These are phyloP conservation scores for Heliamphora pulchella DNA, from an alignment of 179 eudicot genomes.

Conservation along the genomic window DNA sequence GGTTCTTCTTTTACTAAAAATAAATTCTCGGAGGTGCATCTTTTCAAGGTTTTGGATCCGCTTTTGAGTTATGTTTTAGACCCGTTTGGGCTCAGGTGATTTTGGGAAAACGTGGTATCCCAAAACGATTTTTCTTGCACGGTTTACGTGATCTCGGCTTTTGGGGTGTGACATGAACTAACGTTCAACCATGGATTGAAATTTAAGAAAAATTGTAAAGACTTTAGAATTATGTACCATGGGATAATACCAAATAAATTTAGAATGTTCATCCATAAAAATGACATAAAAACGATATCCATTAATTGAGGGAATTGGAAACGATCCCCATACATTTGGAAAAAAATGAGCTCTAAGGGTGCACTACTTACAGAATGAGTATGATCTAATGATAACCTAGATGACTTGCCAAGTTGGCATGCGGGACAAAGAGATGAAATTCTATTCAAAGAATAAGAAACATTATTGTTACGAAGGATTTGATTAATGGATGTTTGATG, in stretches of 20 bases:
- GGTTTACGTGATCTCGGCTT: too few species aligned
- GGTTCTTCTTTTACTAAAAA: too few species aligned
- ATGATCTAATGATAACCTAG: background rate
- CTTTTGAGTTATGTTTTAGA: too few species aligned
- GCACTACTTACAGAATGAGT: background rate
- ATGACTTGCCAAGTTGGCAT: background rate
- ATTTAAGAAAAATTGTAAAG: background rate
- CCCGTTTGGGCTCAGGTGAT: too few species aligned
- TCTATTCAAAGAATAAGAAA: too few species aligned
- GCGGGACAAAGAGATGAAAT: background rate
- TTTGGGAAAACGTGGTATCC: too few species aligned
- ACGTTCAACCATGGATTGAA: background rate
- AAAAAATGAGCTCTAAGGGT: background rate
- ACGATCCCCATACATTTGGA: constrained; percentile 10
- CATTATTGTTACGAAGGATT: too few species aligned
- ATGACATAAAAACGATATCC: constrained; percentile 1
- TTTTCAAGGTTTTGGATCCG: too few species aligned
- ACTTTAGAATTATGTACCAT: background rate
- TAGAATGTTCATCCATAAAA: constrained; percentile 13
- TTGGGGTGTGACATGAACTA: too few species aligned
- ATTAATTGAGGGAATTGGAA: background rate
- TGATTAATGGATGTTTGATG: too few species aligned
- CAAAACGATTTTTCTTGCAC: too few species aligned
- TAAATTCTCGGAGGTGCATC: too few species aligned
- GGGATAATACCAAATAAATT: constrained; percentile 1